These are phyloP conservation scores for Clonostachys solani DNA, from an alignment of 2,329 filamentous ascomycete genomes.

Conservation along the genomic window DNA sequence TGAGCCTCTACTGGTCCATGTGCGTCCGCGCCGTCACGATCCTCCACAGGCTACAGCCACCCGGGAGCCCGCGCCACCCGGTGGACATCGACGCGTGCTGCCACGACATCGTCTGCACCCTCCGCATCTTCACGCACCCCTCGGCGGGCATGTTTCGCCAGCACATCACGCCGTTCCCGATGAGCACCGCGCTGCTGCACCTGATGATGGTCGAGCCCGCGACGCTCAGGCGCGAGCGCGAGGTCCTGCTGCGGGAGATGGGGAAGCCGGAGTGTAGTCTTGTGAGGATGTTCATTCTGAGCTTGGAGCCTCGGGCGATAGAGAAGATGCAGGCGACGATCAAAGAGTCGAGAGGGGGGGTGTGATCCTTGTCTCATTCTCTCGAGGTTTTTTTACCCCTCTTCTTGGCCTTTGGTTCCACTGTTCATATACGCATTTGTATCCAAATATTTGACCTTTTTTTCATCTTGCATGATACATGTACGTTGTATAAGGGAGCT, in stretches of 20 bases:
- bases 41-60: neutral
- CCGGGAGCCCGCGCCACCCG: neutral
- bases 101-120: neutral
- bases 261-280: neutral
- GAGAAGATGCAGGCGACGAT: neutral
- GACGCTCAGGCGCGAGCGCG: neutral
- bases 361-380: no score
- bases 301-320: neutral
- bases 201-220: neutral
- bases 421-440: no score
- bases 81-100: conserved; percentile 1
- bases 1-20: conserved; percentile 3
- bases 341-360: no score
- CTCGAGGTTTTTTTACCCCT: no score
- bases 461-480: no score
- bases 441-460: no score
- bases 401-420: no score
- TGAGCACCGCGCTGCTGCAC: conserved; percentile 1
- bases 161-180: neutral
- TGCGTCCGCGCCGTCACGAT: neutral
- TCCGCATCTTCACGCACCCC: conserved; percentile 2
- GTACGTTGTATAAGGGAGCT: no score
- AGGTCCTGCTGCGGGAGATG: neutral
- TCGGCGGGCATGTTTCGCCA: conserved; percentile 1
- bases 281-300: conserved; percentile 1